Evolutionary conservation across 495 filamentous ascomycete genomes (phyloP).

Genomic region (Bathelium albidoporum): DNA sequence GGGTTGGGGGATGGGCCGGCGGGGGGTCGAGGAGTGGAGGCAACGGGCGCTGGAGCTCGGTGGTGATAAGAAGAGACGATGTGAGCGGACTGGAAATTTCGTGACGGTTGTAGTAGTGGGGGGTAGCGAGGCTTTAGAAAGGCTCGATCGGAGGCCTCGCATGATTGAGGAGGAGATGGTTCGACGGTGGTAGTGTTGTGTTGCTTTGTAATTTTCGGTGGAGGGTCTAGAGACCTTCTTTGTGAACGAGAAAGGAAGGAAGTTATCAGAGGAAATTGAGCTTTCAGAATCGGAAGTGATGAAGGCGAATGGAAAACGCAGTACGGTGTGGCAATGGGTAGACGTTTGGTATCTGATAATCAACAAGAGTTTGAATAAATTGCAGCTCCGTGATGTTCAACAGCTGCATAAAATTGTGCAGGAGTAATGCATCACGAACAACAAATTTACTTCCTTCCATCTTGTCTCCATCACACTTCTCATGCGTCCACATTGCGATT

Average conservation of each 20-base stretch:
- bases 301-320: background rate
- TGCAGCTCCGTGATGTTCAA: background rate
- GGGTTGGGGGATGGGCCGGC: conserved; percentile 50
- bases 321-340: background rate
- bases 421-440: background rate
- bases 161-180: background rate
- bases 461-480: background rate
- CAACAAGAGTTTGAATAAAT: background rate
- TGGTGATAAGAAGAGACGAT: background rate
- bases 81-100: conserved; percentile 14
- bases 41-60: conserved; percentile 8
- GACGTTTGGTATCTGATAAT: background rate
- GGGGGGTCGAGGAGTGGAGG: conserved; percentile 25
- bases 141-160: background rate
- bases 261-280: background rate
- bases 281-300: background rate
- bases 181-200: background rate
- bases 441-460: background rate
- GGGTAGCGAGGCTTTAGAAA: background rate
- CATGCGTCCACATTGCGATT: background rate
- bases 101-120: conserved; percentile 1
- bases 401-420: background rate
- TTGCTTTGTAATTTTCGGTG: no score
- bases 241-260: no score
- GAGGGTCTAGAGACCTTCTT: no score